phyloP scores from a whole-genome alignment of 2,329 filamentous ascomycete species.

The Clathrospora elynae region DNA sequence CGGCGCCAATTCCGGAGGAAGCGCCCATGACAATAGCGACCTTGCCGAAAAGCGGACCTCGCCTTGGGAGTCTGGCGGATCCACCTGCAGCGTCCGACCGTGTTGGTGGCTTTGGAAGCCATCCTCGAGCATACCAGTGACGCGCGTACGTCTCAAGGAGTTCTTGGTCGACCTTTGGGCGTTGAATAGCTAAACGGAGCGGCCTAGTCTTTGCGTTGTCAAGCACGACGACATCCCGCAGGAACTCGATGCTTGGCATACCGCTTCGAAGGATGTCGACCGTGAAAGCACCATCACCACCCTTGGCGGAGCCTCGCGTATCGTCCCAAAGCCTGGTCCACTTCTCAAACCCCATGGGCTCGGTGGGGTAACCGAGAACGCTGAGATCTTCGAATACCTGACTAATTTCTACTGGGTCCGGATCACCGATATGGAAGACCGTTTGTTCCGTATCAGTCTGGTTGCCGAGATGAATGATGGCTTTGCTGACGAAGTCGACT shows the following conservation, averaged over 20 bases:
- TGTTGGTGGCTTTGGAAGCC: constrained; percentile 68
- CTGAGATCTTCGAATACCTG: constrained; percentile 68
- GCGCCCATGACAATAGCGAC: constrained; percentile 80
- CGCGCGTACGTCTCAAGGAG: constrained; percentile 79
- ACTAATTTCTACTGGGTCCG: constrained; percentile 69
- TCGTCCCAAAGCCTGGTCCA: constrained; percentile 77
- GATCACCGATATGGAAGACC: constrained; percentile 76
- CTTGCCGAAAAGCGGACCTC: constrained; percentile 67
- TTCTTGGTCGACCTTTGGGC: constrained; percentile 70
- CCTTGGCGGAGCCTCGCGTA: constrained; percentile 67
- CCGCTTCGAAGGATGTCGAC: constrained; percentile 79
- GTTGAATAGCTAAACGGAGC: constrained; percentile 62
- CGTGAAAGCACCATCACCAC: constrained; percentile 74
- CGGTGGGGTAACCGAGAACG: constrained; percentile 72
- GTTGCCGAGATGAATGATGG: constrained; percentile 72
- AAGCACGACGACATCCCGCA: constrained; percentile 73
- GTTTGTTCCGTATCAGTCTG: constrained; percentile 66
- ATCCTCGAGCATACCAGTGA: constrained; percentile 80
- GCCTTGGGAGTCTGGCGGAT: constrained; percentile 51
- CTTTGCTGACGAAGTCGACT: constrained; percentile 78
- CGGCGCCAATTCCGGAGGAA: constrained; percentile 78
- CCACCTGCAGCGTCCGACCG: constrained; percentile 55
- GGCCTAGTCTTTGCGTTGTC: constrained; percentile 71
- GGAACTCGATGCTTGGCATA: constrained; percentile 76
- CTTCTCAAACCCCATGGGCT: constrained; percentile 69